Conservation (phyloP, 805 yeast genomes). For the Clavispora fructus region DNA sequence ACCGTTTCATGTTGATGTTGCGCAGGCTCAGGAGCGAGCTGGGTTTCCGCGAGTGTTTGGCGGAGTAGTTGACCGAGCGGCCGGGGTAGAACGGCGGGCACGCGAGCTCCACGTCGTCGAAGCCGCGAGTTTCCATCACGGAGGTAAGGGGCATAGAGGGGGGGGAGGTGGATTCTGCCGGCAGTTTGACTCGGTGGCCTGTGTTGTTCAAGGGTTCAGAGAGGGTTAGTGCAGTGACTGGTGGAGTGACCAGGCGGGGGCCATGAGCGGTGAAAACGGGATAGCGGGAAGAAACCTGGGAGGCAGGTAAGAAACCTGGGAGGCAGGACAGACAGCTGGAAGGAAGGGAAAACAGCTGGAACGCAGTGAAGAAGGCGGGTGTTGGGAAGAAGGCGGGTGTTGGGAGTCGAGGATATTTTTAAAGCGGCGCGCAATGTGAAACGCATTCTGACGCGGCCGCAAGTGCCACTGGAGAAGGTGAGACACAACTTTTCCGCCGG, state of each 20-base stretch:
- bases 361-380: too few species aligned
- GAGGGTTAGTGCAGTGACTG: too few species aligned
- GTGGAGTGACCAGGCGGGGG: too few species aligned
- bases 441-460: not conserved
- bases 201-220: too few species aligned
- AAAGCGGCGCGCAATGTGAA: not conserved
- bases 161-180: not conserved
- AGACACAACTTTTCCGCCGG: too few species aligned
- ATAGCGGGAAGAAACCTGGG: too few species aligned
- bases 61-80: conserved; percentile 30
- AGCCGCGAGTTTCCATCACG: not conserved
- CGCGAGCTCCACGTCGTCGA: conserved; percentile 3
- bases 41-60: conserved; percentile 31
- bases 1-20: conserved; percentile 34
- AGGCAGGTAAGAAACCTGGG: too few species aligned
- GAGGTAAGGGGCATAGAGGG: not conserved
- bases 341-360: too few species aligned
- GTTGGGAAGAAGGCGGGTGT: not conserved
- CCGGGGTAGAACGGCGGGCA: conserved; percentile 1
- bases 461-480: too few species aligned
- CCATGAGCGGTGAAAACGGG: too few species aligned
- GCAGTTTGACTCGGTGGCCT: too few species aligned
- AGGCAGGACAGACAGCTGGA: too few species aligned
- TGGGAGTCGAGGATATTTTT: not conserved
- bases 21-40: conserved; percentile 19